Evolutionary conservation across 768 basidiomycete species (phyloP).

Genomic region (Auricularia auricula-judae): DNA sequence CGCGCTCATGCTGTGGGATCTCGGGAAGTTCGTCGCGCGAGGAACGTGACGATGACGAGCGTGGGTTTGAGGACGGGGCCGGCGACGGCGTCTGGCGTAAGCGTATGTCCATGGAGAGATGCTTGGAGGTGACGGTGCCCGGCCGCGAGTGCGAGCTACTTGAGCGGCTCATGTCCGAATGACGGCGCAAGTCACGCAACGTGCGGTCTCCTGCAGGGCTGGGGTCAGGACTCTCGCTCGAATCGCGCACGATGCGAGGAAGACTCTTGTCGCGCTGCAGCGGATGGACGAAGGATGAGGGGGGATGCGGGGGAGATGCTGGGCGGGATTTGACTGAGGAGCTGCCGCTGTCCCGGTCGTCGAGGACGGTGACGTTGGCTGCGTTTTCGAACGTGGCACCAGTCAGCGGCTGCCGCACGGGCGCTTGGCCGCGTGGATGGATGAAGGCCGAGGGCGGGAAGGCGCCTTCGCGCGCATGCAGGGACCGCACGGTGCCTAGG

Average conservation of each 20-base stretch:
- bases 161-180: not conserved
- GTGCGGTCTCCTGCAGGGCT: not conserved
- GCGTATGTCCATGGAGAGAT: not conserved
- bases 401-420: not conserved
- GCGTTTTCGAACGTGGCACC: not conserved
- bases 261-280: not conserved
- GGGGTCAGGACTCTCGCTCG: not conserved
- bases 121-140: not conserved
- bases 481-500: not conserved
- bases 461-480: slow-evolving; percentile 50
- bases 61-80: not conserved
- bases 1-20: not conserved
- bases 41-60: not conserved
- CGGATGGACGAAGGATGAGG: not conserved
- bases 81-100: not conserved
- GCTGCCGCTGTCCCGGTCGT: not conserved
- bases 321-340: not conserved
- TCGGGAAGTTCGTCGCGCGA: not conserved
- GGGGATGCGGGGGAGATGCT: not conserved
- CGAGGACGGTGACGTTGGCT: not conserved
- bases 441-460: slow-evolving; percentile 35
- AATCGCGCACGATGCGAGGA: not conserved
- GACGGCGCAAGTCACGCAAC: not conserved
- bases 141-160: not conserved
- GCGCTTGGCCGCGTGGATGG: not conserved